Conservation (phyloP, 306 rosid species). For the Luffa aegyptiaca region DNA sequence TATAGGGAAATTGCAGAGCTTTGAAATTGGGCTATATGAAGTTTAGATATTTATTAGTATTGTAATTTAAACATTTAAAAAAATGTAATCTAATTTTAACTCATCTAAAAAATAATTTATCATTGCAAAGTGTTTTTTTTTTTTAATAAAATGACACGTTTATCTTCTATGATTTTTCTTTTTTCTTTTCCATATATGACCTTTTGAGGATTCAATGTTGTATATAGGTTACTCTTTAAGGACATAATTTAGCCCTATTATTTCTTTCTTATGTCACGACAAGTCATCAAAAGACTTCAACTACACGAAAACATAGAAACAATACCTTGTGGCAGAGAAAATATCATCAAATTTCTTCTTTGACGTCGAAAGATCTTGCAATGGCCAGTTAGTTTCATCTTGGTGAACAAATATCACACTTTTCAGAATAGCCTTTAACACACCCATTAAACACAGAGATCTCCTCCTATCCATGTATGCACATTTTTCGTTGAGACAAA, state of each 20-base stretch:
- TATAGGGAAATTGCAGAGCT: too few species aligned
- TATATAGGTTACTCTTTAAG: not conserved
- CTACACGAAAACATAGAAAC: not conserved
- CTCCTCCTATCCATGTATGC: slow-evolving; percentile 93
- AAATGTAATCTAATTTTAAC: too few species aligned
- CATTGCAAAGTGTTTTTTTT: too few species aligned
- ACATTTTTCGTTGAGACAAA: slow-evolving; percentile 87
- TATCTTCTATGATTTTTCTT: too few species aligned
- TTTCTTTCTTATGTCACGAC: not conserved
- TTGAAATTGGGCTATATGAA: too few species aligned
- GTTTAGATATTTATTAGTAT: too few species aligned
- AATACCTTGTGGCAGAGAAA: slow-evolving; percentile 88
- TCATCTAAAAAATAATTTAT: too few species aligned
- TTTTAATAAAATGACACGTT: too few species aligned
- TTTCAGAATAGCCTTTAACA: slow-evolving; percentile 86
- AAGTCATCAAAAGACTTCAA: not conserved
- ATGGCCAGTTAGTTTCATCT: slow-evolving; percentile 99
- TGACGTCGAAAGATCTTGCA: slow-evolving; percentile 87
- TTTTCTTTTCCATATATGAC: too few species aligned
- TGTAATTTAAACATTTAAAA: too few species aligned
- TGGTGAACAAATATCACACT: slow-evolving; percentile 92
- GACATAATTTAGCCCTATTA: not conserved
- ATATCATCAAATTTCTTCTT: slow-evolving; percentile 94
- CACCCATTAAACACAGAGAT: slow-evolving; percentile 93
- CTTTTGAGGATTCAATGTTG: not conserved